Evolutionary conservation across 2,329 filamentous ascomycete species (phyloP).

Genomic region (Lasiodiplodia sp.): DNA sequence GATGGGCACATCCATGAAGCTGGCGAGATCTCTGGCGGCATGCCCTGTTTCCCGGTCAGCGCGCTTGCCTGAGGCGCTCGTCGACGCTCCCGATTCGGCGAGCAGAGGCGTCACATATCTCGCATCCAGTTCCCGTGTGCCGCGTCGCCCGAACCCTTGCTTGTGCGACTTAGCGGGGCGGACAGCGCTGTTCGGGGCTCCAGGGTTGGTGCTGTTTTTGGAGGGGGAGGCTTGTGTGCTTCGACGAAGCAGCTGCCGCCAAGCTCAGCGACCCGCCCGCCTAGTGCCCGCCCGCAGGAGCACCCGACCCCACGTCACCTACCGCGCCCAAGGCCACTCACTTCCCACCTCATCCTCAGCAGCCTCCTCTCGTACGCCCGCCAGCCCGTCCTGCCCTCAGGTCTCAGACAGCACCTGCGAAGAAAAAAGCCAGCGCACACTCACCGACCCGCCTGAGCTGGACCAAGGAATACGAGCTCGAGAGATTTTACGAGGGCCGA

Average conservation of each 20-base stretch:
- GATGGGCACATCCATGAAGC: constrained; percentile 23
- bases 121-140: constrained; percentile 31
- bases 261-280: constrained; percentile 20
- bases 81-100: background rate
- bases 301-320: constrained; percentile 29
- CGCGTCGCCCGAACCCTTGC: constrained; percentile 40
- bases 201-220: constrained; percentile 20
- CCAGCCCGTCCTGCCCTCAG: constrained; percentile 2
- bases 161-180: constrained; percentile 39
- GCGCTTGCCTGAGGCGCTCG: background rate
- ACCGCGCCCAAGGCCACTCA: constrained; percentile 7
- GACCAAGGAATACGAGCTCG: no score
- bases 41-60: constrained; percentile 29
- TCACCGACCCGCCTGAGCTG: constrained; percentile 10
- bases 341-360: constrained; percentile 7
- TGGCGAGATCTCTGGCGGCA: constrained; percentile 11
- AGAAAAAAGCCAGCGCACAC: constrained; percentile 27
- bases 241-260: background rate
- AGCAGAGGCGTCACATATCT: constrained; percentile 24
- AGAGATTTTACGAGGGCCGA: no score
- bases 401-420: constrained; percentile 25
- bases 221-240: constrained; percentile 3
- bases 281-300: constrained; percentile 13
- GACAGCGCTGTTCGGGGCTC: background rate
- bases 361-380: constrained; percentile 27